Percentiles rank a stretch among this genome's conserved stretches.
These are phyloP conservation scores for Heritiera fomes DNA, from an alignment of 345 rosid species.

Conservation along the genomic window DNA sequence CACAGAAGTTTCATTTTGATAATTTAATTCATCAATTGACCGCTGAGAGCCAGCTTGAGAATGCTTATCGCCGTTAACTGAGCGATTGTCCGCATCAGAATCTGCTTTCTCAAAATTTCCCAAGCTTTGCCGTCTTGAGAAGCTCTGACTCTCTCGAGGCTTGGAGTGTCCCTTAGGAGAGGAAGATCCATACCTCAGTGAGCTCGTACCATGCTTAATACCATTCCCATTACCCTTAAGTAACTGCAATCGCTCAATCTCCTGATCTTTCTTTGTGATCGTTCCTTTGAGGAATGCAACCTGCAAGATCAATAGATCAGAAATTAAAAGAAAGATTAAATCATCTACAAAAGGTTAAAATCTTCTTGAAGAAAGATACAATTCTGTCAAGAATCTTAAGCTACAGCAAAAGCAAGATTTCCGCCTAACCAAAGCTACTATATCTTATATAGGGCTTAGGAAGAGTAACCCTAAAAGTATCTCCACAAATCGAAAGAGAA, in stretches of 20 bases:
- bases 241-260: slow-evolving; percentile 64
- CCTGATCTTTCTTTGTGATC: slow-evolving; percentile 73
- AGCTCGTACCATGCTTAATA: slow-evolving; percentile 44
- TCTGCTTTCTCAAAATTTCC: slow-evolving; percentile 41
- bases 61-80: slow-evolving; percentile 61
- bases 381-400: background rate
- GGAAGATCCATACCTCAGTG: slow-evolving; percentile 50
- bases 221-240: slow-evolving; percentile 44
- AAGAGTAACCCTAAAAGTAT: background rate
- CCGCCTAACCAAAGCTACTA: background rate
- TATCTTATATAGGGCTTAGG: background rate
- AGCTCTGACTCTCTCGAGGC: slow-evolving; percentile 40
- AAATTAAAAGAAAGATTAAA: background rate
- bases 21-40: slow-evolving; percentile 49
- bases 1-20: slow-evolving; percentile 33
- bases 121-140: slow-evolving; percentile 42
- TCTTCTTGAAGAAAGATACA: background rate
- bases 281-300: slow-evolving; percentile 68
- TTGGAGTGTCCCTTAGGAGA: slow-evolving; percentile 64
- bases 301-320: slow-evolving; percentile 37
- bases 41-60: slow-evolving; percentile 70
- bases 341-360: background rate
- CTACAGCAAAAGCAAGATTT: background rate
- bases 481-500: background rate
- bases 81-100: slow-evolving; percentile 67